A percentile compares a stretch with the other conserved stretches of the same genome.
phyloP scores from a whole-genome alignment of 73 alveolate genomes.

The Paramecium octaurelia region DNA sequence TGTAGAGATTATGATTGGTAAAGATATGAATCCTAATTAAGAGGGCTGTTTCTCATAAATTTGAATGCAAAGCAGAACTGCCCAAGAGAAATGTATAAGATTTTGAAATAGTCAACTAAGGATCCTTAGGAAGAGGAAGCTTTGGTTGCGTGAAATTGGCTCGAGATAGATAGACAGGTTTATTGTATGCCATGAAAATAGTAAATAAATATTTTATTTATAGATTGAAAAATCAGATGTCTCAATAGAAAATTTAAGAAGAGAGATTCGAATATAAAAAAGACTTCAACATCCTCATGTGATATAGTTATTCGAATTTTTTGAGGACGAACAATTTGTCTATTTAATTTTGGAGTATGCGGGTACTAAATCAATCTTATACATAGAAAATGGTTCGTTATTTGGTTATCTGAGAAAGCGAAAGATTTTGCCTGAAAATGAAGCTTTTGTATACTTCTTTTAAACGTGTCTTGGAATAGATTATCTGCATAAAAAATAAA shows the following conservation, averaged over 20 bases:
- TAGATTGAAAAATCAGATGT: slow-evolving; percentile 14
- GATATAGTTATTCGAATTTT: slow-evolving; percentile 78
- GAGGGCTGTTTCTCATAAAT: slow-evolving; percentile 32
- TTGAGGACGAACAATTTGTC: slow-evolving; percentile 83
- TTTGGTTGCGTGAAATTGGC: slow-evolving; percentile 55
- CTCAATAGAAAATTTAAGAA: slow-evolving; percentile 44
- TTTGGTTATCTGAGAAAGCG: slow-evolving; percentile 42
- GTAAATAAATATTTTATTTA: background rate
- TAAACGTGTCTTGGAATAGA: slow-evolving; percentile 66
- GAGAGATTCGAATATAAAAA: slow-evolving; percentile 93
- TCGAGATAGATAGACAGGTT: slow-evolving; percentile 34
- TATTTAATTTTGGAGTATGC: slow-evolving; percentile 82
- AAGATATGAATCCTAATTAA: background rate
- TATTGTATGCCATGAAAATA: slow-evolving; percentile 53
- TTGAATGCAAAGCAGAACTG: slow-evolving; percentile 13
- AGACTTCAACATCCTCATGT: slow-evolving; percentile 88
- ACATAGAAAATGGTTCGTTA: slow-evolving; percentile 63
- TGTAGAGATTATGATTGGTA: slow-evolving; percentile 47
- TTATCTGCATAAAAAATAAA: slow-evolving; percentile 47
- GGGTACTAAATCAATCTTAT: background rate
- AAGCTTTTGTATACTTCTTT: slow-evolving; percentile 53
- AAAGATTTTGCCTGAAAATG: slow-evolving; percentile 63
- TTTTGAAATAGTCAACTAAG: slow-evolving; percentile 24
- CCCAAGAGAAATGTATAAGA: background rate
- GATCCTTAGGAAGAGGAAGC: slow-evolving; percentile 41